A percentile compares a stretch with the other conserved stretches of the same genome.
phyloP scores from a whole-genome alignment of 345 rosid species.

The Physaria fendleri region DNA sequence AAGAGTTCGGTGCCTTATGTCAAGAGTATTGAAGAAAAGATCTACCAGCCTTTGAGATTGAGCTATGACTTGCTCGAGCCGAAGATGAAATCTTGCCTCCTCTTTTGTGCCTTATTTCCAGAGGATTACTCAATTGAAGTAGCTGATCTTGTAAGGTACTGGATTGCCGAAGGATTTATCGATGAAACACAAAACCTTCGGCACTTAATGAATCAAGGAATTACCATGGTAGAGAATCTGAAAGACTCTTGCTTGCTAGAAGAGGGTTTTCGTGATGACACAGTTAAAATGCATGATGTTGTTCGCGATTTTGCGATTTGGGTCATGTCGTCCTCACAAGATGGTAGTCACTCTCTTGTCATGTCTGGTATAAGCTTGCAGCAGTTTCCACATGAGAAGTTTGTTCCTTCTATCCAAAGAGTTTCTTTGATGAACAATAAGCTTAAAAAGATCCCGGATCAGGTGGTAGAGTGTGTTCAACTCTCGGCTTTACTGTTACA shows the following conservation, averaged over 20 bases:
- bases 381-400: conserved; percentile 18
- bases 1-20: conserved; percentile 28
- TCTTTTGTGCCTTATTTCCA: conserved; percentile 42
- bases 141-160: conserved; percentile 35
- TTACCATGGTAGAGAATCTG: conserved; percentile 36
- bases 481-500: conserved; percentile 31
- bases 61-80: conserved; percentile 31
- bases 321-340: conserved; percentile 25
- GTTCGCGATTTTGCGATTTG: conserved; percentile 44
- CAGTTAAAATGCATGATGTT: conserved; percentile 44
- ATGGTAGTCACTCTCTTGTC: conserved; percentile 28
- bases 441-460: conserved; percentile 18
- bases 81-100: conserved; percentile 35
- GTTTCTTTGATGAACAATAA: conserved; percentile 42
- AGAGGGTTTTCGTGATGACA: conserved; percentile 28
- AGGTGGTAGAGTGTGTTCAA: conserved; percentile 18
- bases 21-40: conserved; percentile 30
- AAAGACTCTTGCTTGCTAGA: conserved; percentile 43
- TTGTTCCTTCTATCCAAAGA: conserved; percentile 23
- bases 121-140: conserved; percentile 34
- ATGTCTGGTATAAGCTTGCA: conserved; percentile 27
- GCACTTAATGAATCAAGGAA: conserved; percentile 29
- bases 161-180: conserved; percentile 41
- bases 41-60: conserved; percentile 34
- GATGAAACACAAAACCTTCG: conserved; percentile 25